phyloP scores from a whole-genome alignment of 2,329 filamentous ascomycete genomes.

The Trichoderma atroviride region DNA sequence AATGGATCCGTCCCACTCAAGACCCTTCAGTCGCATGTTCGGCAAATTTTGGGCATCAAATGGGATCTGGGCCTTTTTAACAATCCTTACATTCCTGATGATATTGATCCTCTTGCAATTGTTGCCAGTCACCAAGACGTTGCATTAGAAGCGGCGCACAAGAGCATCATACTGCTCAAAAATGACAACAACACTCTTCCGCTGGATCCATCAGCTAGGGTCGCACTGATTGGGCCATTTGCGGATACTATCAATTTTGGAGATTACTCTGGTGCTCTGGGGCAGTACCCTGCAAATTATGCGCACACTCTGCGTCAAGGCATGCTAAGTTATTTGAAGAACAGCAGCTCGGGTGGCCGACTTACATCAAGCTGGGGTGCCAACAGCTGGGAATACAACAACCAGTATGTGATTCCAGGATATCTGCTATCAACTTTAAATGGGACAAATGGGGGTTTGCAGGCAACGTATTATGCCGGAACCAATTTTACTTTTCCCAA shows the following conservation, averaged over 20 bases:
- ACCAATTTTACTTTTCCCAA: slow-evolving; percentile 10
- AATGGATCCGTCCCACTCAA: slow-evolving; percentile 17
- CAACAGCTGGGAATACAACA: slow-evolving; percentile 27
- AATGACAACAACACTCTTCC: slow-evolving; percentile 24
- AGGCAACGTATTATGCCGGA: slow-evolving; percentile 18
- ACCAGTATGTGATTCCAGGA: slow-evolving; percentile 21
- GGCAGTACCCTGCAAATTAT: slow-evolving; percentile 21
- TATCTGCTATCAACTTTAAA: slow-evolving; percentile 16
- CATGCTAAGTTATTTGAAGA: slow-evolving; percentile 10
- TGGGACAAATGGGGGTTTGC: slow-evolving; percentile 3
- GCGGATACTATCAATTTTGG: slow-evolving; percentile 18
- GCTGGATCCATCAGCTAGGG: slow-evolving; percentile 2
- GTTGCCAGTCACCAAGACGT: slow-evolving; percentile 20
- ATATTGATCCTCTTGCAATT: slow-evolving; percentile 21
- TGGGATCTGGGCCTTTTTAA: slow-evolving; percentile 27
- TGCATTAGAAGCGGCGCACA: slow-evolving; percentile 24
- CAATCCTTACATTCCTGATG: slow-evolving; percentile 17
- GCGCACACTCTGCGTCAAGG: slow-evolving; percentile 11
- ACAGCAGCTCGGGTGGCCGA: background rate
- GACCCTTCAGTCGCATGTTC: slow-evolving; percentile 19
- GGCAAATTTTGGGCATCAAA: slow-evolving; percentile 19
- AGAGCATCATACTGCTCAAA: slow-evolving; percentile 24
- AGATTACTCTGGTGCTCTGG: slow-evolving; percentile 23
- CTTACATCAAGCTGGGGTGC: slow-evolving; percentile 21
- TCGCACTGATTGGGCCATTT: slow-evolving; percentile 23